Base-by-base conservation (phyloP, 2,329 filamentous ascomycete genomes). In the Colletotrichum somersetense region DNA sequence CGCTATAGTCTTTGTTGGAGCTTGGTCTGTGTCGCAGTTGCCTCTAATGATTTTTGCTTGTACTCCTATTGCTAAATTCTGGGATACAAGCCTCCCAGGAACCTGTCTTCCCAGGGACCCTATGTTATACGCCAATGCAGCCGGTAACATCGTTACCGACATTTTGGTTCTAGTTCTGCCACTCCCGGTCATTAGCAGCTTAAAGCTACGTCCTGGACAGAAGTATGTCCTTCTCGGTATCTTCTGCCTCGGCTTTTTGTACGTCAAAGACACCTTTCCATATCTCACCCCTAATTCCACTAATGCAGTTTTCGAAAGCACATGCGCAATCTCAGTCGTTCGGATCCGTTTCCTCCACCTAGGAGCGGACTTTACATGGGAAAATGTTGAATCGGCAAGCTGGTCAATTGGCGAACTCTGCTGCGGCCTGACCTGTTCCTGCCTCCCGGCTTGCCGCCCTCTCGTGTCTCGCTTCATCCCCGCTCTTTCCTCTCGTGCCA, bases 11-110 rank as follows among this genome's bases (percentile, higher is more conserved):
- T 18, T 79, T 14, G 74, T 80, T 33, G 73, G 75, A 5, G 66
- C 64, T 18, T 80, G 79, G 79, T 75, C 76, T 18, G 44, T 77
- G 14, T 75, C 75, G 2, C 77, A 80, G 46, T 50, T 80, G 20
- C 42, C 80, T 12, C 52, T 78, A n/a, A 67, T 73, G 26, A 73
- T 77, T 26, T 75, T 79, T 48, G 69, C 73, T n/a, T 80, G 79
- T 65, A 52, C 74, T 4, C 79, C 79, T 16, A 74, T 79, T 7
- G 56, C 75, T 20, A 73, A 67, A 1, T 75, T 77, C 62, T 80
- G 79, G 79, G 77, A 80, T 52, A 62, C 67, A 35, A 50, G 56
- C 38, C 16, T 67, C n/a, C n/a, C 67, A 1, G 76, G 75, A 38
- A 61, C 38, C 2, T 79, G 77, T 56, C 74, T 78, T 10, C 73